Base-by-base conservation (phyloP, 805 yeast species). In the Starmerella cellae region DNA sequence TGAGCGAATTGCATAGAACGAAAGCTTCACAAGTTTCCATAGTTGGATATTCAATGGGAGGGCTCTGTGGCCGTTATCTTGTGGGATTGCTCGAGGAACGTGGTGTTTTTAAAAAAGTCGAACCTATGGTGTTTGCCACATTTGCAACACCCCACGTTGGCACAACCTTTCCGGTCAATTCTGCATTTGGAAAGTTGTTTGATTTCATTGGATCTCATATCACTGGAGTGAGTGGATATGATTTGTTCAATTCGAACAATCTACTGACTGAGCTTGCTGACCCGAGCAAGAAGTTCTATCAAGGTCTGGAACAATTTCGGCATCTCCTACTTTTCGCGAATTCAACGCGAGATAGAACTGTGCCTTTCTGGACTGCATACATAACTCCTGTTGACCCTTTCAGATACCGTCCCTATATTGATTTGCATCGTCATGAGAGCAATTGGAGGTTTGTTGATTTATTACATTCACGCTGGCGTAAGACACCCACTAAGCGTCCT, bases 31-130 rank as follows among this genome's bases (percentile, higher is more conserved):
- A 75, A 45, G 69, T 87, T 37, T 79, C 88, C 48, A 64, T 87
- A 31, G 69, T 85, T 2, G 95, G 96, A 0, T 87, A 87, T 58
- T 82, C 94, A 0, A 59, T 87, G 41, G 97, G 96, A n/a, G 97
- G 97, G 0, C 60, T 88, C 26, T 70, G 82, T 14, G 69, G 84
- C 0, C 67, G 96, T 33, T 83, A 82, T 57, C 71, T 82, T 22
- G 66, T 83, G 41, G 96, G 96, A 0, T 67, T 77, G 37, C 64
- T 75, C 45, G 60, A 71, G 42, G 66, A 66, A 60, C 27, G 60
- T 54, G 70, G 67, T 1, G 72, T 69, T 56, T 82, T 77, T 52
- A 71, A 70, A 2, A 54, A 54, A 1, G 68, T 82, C 18, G 67
- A 69, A 44, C 95, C 95, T 0, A 63, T 71, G 19, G 51, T 68